Evolutionary conservation across 441 rosid genomes (phyloP).

Genomic region (Corymbia citriodora): DNA sequence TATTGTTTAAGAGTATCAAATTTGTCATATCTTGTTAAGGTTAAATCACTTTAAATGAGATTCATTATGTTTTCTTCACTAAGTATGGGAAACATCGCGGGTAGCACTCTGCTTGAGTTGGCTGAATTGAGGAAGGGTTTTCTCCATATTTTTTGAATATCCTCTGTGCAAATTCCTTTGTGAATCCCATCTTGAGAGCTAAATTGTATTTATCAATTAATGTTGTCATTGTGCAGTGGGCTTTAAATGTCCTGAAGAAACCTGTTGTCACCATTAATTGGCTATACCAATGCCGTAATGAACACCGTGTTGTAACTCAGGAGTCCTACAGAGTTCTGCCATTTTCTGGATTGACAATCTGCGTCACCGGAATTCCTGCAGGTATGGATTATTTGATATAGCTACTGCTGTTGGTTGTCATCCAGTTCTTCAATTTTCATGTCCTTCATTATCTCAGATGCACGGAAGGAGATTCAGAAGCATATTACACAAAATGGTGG

Average conservation of each 20-base stretch:
- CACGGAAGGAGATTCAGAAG: conserved; percentile 78
- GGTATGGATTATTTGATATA: conserved; percentile 34
- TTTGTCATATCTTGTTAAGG: neutral
- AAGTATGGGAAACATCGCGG: neutral
- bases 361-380: conserved; percentile 74
- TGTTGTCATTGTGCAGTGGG: conserved; percentile 66
- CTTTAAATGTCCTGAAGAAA: conserved; percentile 74
- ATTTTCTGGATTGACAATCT: conserved; percentile 77
- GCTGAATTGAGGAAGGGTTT: neutral
- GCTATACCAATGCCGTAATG: conserved; percentile 87
- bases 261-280: conserved; percentile 80
- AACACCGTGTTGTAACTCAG: conserved; percentile 97
- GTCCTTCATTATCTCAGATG: conserved; percentile 44
- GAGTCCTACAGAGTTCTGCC: conserved; percentile 87
- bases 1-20: neutral
- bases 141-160: neutral
- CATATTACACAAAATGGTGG: conserved; percentile 72
- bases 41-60: neutral
- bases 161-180: neutral
- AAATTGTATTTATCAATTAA: neutral
- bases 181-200: neutral
- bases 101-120: neutral
- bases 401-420: conserved; percentile 5
- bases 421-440: conserved; percentile 17
- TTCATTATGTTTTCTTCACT: neutral